These are phyloP conservation scores for Sclerotinia glacialis DNA, from an alignment of 2,329 filamentous ascomycete genomes.

Conservation along the genomic window DNA sequence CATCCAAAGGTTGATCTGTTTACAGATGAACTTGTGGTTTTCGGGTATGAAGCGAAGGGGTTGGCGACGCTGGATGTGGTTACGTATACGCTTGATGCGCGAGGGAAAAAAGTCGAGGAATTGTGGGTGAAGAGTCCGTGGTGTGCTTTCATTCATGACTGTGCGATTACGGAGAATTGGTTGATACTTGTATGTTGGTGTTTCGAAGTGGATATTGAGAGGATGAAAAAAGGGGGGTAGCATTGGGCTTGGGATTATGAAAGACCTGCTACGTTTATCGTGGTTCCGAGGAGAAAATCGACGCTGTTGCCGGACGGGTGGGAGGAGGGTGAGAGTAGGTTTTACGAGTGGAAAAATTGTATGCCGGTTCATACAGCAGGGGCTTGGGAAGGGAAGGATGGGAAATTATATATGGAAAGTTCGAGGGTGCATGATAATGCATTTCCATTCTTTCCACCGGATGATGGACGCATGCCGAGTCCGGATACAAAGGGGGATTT, in stretches of 20 bases:
- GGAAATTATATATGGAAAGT: slow-evolving; percentile 42
- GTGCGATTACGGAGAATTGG: slow-evolving; percentile 47
- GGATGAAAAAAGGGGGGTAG: slow-evolving; percentile 46
- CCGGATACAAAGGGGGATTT: slow-evolving; percentile 43
- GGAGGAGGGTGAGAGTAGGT: not conserved
- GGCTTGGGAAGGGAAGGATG: slow-evolving; percentile 34
- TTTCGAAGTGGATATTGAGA: slow-evolving; percentile 45
- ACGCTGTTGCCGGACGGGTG: not conserved
- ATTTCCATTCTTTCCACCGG: slow-evolving; percentile 39
- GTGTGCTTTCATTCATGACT: slow-evolving; percentile 52
- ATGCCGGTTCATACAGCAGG: slow-evolving; percentile 40
- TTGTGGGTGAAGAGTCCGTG: slow-evolving; percentile 49
- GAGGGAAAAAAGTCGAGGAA: slow-evolving; percentile 46
- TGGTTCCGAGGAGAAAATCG: slow-evolving; percentile 49
- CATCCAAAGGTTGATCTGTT: slow-evolving; percentile 52
- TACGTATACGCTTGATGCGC: slow-evolving; percentile 45
- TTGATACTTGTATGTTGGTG: slow-evolving; percentile 21
- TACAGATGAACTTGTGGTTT: slow-evolving; percentile 51
- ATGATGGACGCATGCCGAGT: slow-evolving; percentile 35
- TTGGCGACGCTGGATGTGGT: slow-evolving; percentile 46
- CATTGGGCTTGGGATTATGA: slow-evolving; percentile 52
- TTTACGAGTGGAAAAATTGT: slow-evolving; percentile 12
- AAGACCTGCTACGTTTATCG: slow-evolving; percentile 53
- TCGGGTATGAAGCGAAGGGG: slow-evolving; percentile 49
- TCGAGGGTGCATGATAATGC: slow-evolving; percentile 44